Evolutionary conservation across 2,329 filamentous ascomycete species (phyloP).

Genomic region (Pyrenophora tritici-repentis): DNA sequence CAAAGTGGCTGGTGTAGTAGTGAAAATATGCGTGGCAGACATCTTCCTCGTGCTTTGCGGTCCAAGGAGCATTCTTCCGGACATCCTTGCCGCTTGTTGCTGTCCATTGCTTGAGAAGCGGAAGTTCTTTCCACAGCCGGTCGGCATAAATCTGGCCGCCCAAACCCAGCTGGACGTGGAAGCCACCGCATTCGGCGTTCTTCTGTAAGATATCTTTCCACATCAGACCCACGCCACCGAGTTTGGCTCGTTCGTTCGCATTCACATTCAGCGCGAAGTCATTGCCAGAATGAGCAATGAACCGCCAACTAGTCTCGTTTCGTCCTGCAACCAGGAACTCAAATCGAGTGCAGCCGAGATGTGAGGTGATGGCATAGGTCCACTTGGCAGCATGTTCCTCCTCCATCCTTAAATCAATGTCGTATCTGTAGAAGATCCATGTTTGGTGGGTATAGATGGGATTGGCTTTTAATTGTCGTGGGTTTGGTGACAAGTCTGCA

Average conservation of each 20-base stretch:
- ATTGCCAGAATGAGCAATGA: constrained; percentile 93
- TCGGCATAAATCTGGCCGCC: constrained; percentile 97
- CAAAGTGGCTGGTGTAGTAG: constrained; percentile 98
- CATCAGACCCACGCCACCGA: constrained; percentile 93
- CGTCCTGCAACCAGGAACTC: constrained; percentile 94
- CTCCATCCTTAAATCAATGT: constrained; percentile 86
- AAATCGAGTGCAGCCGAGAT: constrained; percentile 95
- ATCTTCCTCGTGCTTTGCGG: constrained; percentile 92
- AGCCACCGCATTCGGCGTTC: constrained; percentile 93
- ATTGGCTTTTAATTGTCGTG: constrained; percentile 79
- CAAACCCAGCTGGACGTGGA: constrained; percentile 89
- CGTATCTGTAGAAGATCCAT: constrained; percentile 96
- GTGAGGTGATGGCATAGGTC: constrained; percentile 98
- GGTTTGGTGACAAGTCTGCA: constrained; percentile 88
- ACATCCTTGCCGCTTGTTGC: constrained; percentile 91
- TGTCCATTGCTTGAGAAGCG: constrained; percentile 92
- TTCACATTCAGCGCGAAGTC: constrained; percentile 90
- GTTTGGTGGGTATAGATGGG: constrained; percentile 87
- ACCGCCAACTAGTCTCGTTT: constrained; percentile 90
- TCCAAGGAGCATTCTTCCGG: constrained; percentile 88
- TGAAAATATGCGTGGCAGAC: constrained; percentile 97
- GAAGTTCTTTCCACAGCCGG: constrained; percentile 93
- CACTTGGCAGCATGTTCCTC: constrained; percentile 78
- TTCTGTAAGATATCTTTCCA: constrained; percentile 99
- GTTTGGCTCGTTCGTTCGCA: constrained; percentile 79